Percentiles rank a stretch among this genome's conserved stretches.
Evolutionary conservation across 2,329 filamentous ascomycete species (phyloP).

Genomic region (Metarhizium robertsii): DNA sequence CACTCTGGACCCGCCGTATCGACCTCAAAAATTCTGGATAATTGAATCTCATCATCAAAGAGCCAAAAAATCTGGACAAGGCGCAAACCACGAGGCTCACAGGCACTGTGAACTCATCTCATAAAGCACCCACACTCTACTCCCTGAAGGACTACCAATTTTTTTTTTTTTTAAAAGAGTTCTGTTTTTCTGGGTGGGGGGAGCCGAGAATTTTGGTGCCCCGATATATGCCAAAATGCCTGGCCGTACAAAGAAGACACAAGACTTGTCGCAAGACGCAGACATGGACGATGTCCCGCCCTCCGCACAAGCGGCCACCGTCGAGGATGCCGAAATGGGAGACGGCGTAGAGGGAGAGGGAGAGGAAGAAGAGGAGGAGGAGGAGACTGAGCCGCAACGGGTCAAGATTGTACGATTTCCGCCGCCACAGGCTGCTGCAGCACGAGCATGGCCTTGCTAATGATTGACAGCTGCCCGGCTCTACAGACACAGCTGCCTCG

Average conservation of each 20-base stretch:
- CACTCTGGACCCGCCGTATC: background rate
- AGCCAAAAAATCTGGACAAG: background rate
- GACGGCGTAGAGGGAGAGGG: slow-evolving; percentile 29
- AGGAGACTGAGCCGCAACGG: slow-evolving; percentile 42
- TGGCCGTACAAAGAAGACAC: slow-evolving; percentile 27
- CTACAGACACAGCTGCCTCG: slow-evolving; percentile 78
- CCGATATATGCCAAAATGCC: slow-evolving; percentile 23
- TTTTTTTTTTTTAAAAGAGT: no score
- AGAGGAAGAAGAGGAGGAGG: slow-evolving; percentile 23
- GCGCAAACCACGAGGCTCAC: background rate
- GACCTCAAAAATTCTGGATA: slow-evolving; percentile 9
- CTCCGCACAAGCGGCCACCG: slow-evolving; percentile 25
- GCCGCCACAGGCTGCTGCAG: background rate
- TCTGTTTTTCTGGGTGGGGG: no score
- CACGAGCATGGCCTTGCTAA: background rate
- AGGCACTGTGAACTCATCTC: background rate
- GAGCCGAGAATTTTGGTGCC: background rate
- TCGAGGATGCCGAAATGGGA: slow-evolving; percentile 24
- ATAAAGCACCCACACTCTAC: background rate
- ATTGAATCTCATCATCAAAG: background rate
- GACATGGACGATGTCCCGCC: slow-evolving; percentile 36
- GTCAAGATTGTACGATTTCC: slow-evolving; percentile 48
- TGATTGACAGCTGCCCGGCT: slow-evolving; percentile 62
- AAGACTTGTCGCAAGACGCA: slow-evolving; percentile 23
- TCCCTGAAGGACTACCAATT: background rate